These are phyloP conservation scores for Purpureocillium lavendulum DNA, from an alignment of 2,329 filamentous ascomycete species.

Conservation along the genomic window DNA sequence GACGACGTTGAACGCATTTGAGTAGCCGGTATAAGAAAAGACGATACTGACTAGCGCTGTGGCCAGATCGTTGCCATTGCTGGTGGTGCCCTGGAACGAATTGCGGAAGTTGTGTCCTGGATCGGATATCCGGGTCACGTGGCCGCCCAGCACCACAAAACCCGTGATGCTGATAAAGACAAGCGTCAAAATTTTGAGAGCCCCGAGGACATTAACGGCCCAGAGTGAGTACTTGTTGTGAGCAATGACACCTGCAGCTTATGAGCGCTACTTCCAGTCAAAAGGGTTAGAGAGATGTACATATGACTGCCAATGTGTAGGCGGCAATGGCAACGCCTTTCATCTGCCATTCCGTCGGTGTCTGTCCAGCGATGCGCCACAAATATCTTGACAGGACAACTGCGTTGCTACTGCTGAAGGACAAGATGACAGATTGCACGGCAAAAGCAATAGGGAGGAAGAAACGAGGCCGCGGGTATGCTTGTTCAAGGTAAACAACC, in stretches of 20 bases:
- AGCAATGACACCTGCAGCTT: constrained; percentile 28
- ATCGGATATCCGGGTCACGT: constrained; percentile 19
- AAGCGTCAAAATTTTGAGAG: constrained; percentile 52
- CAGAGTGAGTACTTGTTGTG: constrained; percentile 50
- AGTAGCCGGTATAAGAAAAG: constrained; percentile 49
- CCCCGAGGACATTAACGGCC: constrained; percentile 46
- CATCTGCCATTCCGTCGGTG: constrained; percentile 50
- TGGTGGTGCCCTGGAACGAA: constrained; percentile 24
- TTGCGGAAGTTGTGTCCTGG: constrained; percentile 26
- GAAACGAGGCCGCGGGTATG: constrained; percentile 54
- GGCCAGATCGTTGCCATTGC: constrained; percentile 26
- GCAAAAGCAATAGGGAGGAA: constrained; percentile 59
- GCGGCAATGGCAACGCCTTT: constrained; percentile 59
- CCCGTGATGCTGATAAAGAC: constrained; percentile 55
- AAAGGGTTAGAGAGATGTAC: constrained; percentile 24
- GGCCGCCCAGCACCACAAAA: constrained; percentile 46
- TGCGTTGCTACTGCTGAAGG: constrained; percentile 58
- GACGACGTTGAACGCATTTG: constrained; percentile 53
- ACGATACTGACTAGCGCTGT: constrained; percentile 49
- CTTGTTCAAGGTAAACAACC: constrained; percentile 61
- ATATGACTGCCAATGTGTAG: constrained; percentile 50
- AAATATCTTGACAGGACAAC: constrained; percentile 57
- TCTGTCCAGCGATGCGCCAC: constrained; percentile 44
- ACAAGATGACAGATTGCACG: constrained; percentile 53
- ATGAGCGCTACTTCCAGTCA: constrained; percentile 1